A percentile compares a stretch with the other conserved stretches of the same genome.
phyloP scores from a whole-genome alignment of 495 filamentous ascomycete genomes.

The Penicillium maclennaniae region DNA sequence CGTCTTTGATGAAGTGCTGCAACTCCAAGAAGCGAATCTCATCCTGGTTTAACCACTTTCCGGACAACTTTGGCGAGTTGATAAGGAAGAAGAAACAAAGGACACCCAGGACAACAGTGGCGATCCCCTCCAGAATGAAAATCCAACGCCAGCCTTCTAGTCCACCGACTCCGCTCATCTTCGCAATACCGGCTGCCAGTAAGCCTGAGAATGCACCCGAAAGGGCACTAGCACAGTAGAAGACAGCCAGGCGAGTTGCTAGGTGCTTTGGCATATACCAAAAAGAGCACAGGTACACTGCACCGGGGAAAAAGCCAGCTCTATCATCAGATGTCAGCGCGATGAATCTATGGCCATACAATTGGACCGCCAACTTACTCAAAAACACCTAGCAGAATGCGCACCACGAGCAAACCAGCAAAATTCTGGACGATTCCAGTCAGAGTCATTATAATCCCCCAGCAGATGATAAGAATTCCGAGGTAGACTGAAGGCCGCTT shows the following conservation, averaged over 20 bases:
- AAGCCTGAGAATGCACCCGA: slow-evolving; percentile 67
- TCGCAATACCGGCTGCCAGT: slow-evolving; percentile 61
- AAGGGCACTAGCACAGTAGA: slow-evolving; percentile 56
- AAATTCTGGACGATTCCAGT: slow-evolving; percentile 50
- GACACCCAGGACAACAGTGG: slow-evolving; percentile 53
- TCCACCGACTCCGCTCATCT: slow-evolving; percentile 61
- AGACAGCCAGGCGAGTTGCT: slow-evolving; percentile 49
- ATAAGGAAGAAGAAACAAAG: slow-evolving; percentile 50
- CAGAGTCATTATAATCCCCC: slow-evolving; percentile 48
- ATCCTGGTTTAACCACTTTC: slow-evolving; percentile 19
- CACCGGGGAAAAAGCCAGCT: slow-evolving; percentile 62
- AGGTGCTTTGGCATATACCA: slow-evolving; percentile 55
- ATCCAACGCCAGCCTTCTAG: slow-evolving; percentile 72
- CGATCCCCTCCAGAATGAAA: slow-evolving; percentile 60
- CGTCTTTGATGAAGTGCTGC: slow-evolving; percentile 29
- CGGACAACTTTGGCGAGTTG: slow-evolving; percentile 20
- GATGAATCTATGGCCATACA: too few relatives aligned
- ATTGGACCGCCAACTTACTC: too few relatives aligned
- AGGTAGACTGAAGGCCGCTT: slow-evolving; percentile 33
- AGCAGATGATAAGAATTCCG: slow-evolving; percentile 55
- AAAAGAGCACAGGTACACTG: slow-evolving; percentile 67
- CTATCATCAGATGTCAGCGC: slow-evolving; percentile 8
- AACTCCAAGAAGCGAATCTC: slow-evolving; percentile 29
- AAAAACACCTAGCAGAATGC: slow-evolving; percentile 61
- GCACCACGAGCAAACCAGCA: slow-evolving; percentile 53